phyloP scores from a whole-genome alignment of 129 eudicot species.

The Gnaphalium uliginosum region DNA sequence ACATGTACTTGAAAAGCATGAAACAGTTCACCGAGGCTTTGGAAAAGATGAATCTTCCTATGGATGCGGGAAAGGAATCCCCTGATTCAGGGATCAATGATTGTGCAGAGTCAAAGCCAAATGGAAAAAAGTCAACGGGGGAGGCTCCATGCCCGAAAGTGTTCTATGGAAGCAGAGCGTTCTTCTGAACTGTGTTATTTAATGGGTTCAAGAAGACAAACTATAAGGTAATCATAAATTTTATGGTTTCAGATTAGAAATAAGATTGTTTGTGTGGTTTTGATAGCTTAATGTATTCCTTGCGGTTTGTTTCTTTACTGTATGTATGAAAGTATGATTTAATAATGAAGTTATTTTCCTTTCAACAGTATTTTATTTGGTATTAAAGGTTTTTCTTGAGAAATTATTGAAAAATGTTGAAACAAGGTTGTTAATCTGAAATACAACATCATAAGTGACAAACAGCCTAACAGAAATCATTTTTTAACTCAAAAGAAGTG shows the following conservation, averaged over 20 bases:
- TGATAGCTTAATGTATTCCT: slow-evolving; percentile 20
- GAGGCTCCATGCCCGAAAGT: slow-evolving; percentile 43
- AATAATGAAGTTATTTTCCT: background rate
- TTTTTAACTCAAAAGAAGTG: background rate
- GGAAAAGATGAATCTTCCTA: slow-evolving; percentile 46
- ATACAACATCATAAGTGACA: background rate
- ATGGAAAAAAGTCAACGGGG: slow-evolving; percentile 27
- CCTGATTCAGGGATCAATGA: slow-evolving; percentile 21
- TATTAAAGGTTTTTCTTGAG: slow-evolving; percentile 1
- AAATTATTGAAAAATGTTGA: slow-evolving; percentile 3
- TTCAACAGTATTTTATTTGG: background rate
- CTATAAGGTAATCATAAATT: background rate
- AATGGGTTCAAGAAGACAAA: slow-evolving; percentile 19
- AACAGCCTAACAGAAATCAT: background rate
- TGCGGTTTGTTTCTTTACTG: slow-evolving; percentile 14
- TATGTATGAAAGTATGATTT: slow-evolving; percentile 28
- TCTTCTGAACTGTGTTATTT: slow-evolving; percentile 37
- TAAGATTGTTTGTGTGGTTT: slow-evolving; percentile 24
- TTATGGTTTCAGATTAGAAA: slow-evolving; percentile 20
- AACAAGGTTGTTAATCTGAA: background rate
- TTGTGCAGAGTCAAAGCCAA: slow-evolving; percentile 31
- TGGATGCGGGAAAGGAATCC: slow-evolving; percentile 25
- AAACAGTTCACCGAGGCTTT: slow-evolving; percentile 51
- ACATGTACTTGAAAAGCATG: slow-evolving; percentile 56
- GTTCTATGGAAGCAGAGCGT: slow-evolving; percentile 56